phyloP scores from a whole-genome alignment of 768 basidiomycete genomes.

The Tephrocybe sp. region DNA sequence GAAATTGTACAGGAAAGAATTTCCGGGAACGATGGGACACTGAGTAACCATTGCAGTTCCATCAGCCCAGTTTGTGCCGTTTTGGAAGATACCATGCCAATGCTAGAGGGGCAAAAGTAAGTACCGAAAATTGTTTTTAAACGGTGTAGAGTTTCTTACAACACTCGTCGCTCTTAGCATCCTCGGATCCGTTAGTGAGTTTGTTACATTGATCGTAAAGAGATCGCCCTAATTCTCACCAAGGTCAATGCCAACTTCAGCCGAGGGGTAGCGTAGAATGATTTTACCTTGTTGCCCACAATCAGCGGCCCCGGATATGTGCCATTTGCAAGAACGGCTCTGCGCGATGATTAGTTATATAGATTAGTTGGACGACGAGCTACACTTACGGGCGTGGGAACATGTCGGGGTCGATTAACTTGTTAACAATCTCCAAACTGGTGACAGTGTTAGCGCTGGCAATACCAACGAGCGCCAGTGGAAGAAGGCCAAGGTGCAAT shows the following conservation, averaged over 20 bases:
- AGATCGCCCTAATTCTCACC: not conserved
- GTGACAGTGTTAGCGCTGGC: not conserved
- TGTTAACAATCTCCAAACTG: not conserved
- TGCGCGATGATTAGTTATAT: not conserved
- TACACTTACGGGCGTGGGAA: not conserved
- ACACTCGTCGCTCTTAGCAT: slow-evolving; percentile 1
- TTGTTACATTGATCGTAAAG: slow-evolving; percentile 2
- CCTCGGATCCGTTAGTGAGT: not conserved
- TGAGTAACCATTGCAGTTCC: slow-evolving; percentile 2
- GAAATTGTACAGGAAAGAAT: slow-evolving; percentile 35
- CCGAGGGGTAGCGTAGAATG: too few relatives aligned
- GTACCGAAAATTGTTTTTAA: not conserved
- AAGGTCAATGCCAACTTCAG: not conserved
- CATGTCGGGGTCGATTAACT: not conserved
- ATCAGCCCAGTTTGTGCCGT: slow-evolving; percentile 1
- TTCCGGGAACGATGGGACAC: slow-evolving; percentile 2
- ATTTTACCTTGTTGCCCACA: not conserved
- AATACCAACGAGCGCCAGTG: not conserved
- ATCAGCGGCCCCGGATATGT: not conserved
- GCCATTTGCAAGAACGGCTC: slow-evolving; percentile 3
- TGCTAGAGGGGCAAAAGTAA: not conserved
- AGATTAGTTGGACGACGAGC: too few relatives aligned
- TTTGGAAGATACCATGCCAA: slow-evolving; percentile 6
- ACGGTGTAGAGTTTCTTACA: not conserved
- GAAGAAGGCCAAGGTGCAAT: not conserved